These are phyloP conservation scores for Phoma herbarum DNA, from an alignment of 2,329 filamentous ascomycete genomes.

Conservation along the genomic window DNA sequence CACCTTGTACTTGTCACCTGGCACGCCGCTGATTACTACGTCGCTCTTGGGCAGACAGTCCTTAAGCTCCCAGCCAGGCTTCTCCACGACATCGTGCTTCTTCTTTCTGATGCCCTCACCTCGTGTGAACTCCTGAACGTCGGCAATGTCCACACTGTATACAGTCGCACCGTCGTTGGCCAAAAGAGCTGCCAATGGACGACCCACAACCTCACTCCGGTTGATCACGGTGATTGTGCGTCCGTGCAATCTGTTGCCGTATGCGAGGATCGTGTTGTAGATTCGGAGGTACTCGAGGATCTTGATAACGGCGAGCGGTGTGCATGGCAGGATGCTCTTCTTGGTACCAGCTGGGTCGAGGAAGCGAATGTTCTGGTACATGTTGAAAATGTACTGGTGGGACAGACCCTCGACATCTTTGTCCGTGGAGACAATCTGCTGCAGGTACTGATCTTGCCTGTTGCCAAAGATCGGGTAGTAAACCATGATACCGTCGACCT, in stretches of 20 bases:
- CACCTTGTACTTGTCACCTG: constrained; percentile 87
- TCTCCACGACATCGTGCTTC: constrained; percentile 86
- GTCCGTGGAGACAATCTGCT: constrained; percentile 86
- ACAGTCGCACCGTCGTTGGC: constrained; percentile 96
- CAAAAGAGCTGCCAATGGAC: constrained; percentile 88
- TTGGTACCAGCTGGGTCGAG: constrained; percentile 81
- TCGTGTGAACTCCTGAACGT: constrained; percentile 90
- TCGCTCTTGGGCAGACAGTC: constrained; percentile 88
- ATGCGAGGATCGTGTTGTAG: constrained; percentile 93
- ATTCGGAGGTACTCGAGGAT: constrained; percentile 95
- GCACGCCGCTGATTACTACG: constrained; percentile 93
- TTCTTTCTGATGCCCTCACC: constrained; percentile 86
- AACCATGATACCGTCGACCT: constrained; percentile 89
- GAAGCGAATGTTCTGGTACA: constrained; percentile 98
- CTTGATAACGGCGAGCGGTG: constrained; percentile 94
- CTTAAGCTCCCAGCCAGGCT: constrained; percentile 79
- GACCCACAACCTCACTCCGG: constrained; percentile 92
- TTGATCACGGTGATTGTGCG: constrained; percentile 97
- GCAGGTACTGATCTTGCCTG: constrained; percentile 90
- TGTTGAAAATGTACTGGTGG: constrained; percentile 96
- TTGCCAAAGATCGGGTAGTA: constrained; percentile 98
- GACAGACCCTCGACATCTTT: constrained; percentile 97
- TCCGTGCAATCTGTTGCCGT: constrained; percentile 91
- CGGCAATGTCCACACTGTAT: constrained; percentile 92
- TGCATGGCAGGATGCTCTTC: constrained; percentile 95